Conservation (phyloP, 495 filamentous ascomycete genomes). For the Parachaetomium inaequale region DNA sequence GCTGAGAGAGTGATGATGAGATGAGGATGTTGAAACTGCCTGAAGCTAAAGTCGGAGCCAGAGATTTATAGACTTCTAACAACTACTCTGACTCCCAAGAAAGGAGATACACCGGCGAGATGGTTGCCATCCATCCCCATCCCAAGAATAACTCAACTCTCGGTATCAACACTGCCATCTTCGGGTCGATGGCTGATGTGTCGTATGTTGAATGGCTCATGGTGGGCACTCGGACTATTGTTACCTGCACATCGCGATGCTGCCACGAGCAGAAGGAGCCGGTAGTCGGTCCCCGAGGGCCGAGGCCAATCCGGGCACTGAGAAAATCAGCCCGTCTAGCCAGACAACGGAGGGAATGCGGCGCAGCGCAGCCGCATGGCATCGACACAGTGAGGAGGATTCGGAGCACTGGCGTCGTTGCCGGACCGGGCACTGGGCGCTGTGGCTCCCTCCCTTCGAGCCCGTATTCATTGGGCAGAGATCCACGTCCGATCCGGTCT, state of each 20-base stretch:
- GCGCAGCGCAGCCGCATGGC: conserved; percentile 1
- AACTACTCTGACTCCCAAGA: background rate
- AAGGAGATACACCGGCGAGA: background rate
- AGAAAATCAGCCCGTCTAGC: background rate
- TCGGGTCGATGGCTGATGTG: background rate
- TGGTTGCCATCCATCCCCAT: background rate
- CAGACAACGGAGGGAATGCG: background rate
- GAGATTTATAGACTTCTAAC: background rate
- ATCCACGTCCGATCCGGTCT: background rate
- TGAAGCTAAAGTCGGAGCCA: background rate
- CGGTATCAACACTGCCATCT: background rate
- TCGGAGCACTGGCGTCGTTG: background rate
- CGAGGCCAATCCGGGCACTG: background rate
- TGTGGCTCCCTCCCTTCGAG: background rate
- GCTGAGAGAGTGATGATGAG: background rate
- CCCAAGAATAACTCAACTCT: background rate
- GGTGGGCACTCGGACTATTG: background rate
- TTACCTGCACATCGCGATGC: background rate
- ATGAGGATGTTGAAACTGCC: background rate
- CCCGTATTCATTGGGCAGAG: background rate
- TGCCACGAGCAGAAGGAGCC: background rate
- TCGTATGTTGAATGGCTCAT: conserved; percentile 3
- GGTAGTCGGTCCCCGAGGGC: background rate
- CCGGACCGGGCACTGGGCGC: background rate
- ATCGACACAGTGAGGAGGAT: background rate